Conservation (phyloP, 1,284 basidiomycete genomes). For the Veloboletus limbatus region DNA sequence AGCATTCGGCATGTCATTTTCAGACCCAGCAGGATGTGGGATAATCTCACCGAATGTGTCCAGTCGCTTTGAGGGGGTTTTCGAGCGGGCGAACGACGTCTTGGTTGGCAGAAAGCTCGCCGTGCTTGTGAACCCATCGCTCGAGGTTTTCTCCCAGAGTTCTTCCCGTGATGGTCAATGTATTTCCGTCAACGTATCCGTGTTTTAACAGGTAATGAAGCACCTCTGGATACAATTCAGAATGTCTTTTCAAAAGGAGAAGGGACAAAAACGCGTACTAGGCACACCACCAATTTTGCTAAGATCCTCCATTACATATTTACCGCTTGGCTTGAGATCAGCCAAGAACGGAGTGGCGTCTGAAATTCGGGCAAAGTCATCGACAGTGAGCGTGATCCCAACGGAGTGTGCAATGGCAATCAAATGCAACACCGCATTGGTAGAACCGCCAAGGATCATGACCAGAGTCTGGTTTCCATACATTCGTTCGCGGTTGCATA, state of each 20-base stretch:
- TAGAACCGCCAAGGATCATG: conserved; percentile 93
- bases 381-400: conserved; percentile 77
- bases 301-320: conserved; percentile 89
- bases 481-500: conserved; percentile 11
- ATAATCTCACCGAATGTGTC: conserved; percentile 74
- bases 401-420: conserved; percentile 90
- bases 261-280: conserved; percentile 46
- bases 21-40: neutral
- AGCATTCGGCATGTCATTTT: conserved; percentile 6
- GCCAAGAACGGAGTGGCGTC: conserved; percentile 86
- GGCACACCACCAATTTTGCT: conserved; percentile 88
- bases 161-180: conserved; percentile 84
- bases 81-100: conserved; percentile 83
- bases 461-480: conserved; percentile 65
- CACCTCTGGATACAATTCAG: conserved; percentile 55
- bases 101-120: conserved; percentile 68
- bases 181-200: conserved; percentile 80
- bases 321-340: conserved; percentile 88
- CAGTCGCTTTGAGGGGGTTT: conserved; percentile 85
- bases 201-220: conserved; percentile 80
- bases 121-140: conserved; percentile 75
- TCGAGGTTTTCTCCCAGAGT: conserved; percentile 89
- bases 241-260: conserved; percentile 1
- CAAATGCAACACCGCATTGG: conserved; percentile 89
- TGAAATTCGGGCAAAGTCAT: conserved; percentile 86